A percentile compares a stretch with the other conserved stretches of the same genome.
phyloP scores from a whole-genome alignment of 331 rosid genomes.

The Acacia concinna region DNA sequence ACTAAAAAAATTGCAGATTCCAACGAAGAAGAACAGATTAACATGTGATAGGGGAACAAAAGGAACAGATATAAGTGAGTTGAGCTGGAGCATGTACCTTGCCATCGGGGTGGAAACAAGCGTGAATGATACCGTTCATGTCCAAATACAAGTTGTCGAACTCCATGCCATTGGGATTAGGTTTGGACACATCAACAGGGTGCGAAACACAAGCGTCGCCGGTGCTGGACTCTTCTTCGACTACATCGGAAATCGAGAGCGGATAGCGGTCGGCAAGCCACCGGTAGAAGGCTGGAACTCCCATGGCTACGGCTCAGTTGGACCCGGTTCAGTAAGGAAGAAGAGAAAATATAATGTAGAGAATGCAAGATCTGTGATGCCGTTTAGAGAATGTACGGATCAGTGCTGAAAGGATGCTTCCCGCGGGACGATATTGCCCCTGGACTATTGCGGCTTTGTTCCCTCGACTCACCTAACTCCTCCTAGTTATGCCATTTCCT shows the following conservation, averaged over 20 bases:
- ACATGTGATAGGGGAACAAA: neutral
- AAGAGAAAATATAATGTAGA: neutral
- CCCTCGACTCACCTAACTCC: neutral
- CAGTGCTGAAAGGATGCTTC: constrained; percentile 25
- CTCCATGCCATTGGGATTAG: constrained; percentile 90
- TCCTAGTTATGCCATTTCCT: neutral
- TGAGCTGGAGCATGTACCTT: constrained; percentile 48
- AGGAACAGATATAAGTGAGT: neutral
- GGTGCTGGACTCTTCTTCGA: constrained; percentile 59
- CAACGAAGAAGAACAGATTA: neutral
- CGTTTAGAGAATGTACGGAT: constrained; percentile 33
- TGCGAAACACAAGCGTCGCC: constrained; percentile 34
- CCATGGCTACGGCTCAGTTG: constrained; percentile 60
- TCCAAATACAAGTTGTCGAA: constrained; percentile 90
- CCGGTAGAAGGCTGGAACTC: constrained; percentile 97
- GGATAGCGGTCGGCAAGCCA: constrained; percentile 99
- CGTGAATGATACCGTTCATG: constrained; percentile 95
- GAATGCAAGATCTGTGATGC: constrained; percentile 42
- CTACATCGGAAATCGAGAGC: constrained; percentile 69
- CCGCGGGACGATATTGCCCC: constrained; percentile 34
- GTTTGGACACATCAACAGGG: constrained; percentile 64
- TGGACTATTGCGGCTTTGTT: neutral
- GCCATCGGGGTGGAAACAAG: constrained; percentile 98
- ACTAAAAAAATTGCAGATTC: neutral
- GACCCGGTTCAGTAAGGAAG: constrained; percentile 34